Base-by-base conservation (phyloP, 2,329 filamentous ascomycete species). In the Polytolypa hystricis region DNA sequence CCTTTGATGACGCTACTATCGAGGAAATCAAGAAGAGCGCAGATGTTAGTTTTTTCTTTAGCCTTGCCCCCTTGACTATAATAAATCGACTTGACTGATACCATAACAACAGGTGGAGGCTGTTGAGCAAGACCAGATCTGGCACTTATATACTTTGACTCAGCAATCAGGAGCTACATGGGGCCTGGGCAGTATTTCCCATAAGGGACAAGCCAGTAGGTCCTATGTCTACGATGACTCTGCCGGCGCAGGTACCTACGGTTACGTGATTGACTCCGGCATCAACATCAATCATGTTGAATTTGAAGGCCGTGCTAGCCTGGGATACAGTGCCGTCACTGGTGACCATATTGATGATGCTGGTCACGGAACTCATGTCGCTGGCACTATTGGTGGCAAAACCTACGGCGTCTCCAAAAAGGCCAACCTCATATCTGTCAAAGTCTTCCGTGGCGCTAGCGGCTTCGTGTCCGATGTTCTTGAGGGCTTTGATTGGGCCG, bases 381-480 rank as follows among this genome's bases (percentile, higher is more conserved):
- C 60, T 6, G 58, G 56, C 23, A 63, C 55, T 28, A 53, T 57
- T 19, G 58, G 41, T 15, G 52, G 52, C n/a, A 50, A 43, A 27
- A 53, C 45, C 4, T 61, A 51, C 33, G 60, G 60, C 40, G 47
- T 64, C 36, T 53, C 59, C 21, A 61, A 61, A 47, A 52, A 53
- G 38, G 51, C 57, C 17, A 54, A 43, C 14, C 37, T 64, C 11
- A 44, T 63, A 18, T 67, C 67, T 31, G 66, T 75, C 41, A 72
- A 71, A 52, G 68, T 58, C 41, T 58, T 71, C 16, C 62, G 61
- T 33, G 50, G 64, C 9, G 65, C 66, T 30, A 58, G 58, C 30
- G 70, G 70, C 23, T 64, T 57, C 17, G 61, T 57, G 35, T 55
- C 58, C 14, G 60, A 61, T 45, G 67, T 69, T 42, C 61, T 74